phyloP scores from a whole-genome alignment of 2,329 filamentous ascomycete genomes.

The Xylariales sp. region DNA sequence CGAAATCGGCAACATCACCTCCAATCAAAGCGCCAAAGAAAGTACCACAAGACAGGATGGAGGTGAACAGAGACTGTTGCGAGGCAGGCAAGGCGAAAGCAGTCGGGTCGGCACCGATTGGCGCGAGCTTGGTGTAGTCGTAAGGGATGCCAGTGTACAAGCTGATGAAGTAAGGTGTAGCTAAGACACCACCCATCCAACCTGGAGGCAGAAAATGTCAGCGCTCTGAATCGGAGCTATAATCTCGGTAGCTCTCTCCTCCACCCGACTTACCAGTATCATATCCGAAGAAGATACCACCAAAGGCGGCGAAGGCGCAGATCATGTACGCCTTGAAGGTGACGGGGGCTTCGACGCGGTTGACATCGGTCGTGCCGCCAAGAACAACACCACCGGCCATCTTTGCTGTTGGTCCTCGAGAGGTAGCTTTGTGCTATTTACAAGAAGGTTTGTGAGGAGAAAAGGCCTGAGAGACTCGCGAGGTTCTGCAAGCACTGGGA shows the following conservation, averaged over 20 bases:
- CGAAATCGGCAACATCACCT: slow-evolving; percentile 60
- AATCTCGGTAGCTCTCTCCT: too few species aligned
- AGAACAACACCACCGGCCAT: slow-evolving; percentile 24
- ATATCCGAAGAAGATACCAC: slow-evolving; percentile 35
- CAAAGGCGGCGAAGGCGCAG: slow-evolving; percentile 27
- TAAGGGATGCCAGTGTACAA: slow-evolving; percentile 34
- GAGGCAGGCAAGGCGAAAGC: slow-evolving; percentile 39
- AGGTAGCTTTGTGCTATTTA: too few species aligned
- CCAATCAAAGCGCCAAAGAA: slow-evolving; percentile 63
- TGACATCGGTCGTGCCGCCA: slow-evolving; percentile 41
- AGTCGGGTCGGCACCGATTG: slow-evolving; percentile 17
- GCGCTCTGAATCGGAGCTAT: too few species aligned
- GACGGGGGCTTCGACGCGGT: slow-evolving; percentile 53
- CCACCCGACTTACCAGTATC: slow-evolving; percentile 29
- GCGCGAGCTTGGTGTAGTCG: slow-evolving; percentile 18
- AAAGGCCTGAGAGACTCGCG: too few species aligned
- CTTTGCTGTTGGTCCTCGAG: slow-evolving; percentile 3
- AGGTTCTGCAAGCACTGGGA: too few species aligned
- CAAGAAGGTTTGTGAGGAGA: too few species aligned
- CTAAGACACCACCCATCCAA: slow-evolving; percentile 48
- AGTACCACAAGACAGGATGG: slow-evolving; percentile 60
- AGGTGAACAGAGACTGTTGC: slow-evolving; percentile 58
- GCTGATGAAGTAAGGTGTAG: slow-evolving; percentile 32
- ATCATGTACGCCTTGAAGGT: slow-evolving; percentile 46
- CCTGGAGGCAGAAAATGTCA: slow-evolving; percentile 25